These are phyloP conservation scores for Pelargonium cotyledonis DNA, from an alignment of 441 rosid genomes.

Conservation along the genomic window DNA sequence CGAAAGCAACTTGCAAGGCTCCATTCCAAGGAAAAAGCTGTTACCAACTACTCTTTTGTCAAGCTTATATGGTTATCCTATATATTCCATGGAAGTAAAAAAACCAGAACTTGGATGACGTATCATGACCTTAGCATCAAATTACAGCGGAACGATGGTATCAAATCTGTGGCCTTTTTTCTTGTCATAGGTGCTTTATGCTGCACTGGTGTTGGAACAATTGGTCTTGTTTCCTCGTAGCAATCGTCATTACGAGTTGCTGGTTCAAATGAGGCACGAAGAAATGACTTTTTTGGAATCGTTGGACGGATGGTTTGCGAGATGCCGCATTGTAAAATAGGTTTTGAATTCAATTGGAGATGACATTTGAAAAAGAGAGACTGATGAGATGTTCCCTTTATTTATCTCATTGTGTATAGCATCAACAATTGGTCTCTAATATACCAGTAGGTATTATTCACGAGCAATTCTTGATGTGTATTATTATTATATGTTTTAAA, in stretches of 20 bases:
- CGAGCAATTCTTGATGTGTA: too few relatives aligned
- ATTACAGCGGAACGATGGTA: not conserved
- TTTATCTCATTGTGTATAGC: not conserved
- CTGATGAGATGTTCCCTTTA: not conserved
- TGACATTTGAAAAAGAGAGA: not conserved
- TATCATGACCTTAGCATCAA: too few relatives aligned
- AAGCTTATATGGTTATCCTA: not conserved
- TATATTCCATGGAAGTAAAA: not conserved
- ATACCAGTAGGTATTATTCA: too few relatives aligned
- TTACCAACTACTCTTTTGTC: not conserved
- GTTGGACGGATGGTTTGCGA: not conserved
- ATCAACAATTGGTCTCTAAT: not conserved
- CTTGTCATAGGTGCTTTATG: not conserved
- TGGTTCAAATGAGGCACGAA: not conserved
- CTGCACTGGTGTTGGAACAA: conserved; percentile 1
- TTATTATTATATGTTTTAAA: too few relatives aligned
- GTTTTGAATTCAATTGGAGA: not conserved
- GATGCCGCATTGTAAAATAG: not conserved
- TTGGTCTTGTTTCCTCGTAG: not conserved
- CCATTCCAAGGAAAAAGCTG: not conserved
- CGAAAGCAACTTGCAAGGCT: not conserved
- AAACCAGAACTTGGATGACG: too few relatives aligned
- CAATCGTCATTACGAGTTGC: not conserved
- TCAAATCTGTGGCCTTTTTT: not conserved
- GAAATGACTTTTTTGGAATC: not conserved